Base-by-base conservation (phyloP, 345 rosid genomes). In the Bruguiera parviflora region DNA sequence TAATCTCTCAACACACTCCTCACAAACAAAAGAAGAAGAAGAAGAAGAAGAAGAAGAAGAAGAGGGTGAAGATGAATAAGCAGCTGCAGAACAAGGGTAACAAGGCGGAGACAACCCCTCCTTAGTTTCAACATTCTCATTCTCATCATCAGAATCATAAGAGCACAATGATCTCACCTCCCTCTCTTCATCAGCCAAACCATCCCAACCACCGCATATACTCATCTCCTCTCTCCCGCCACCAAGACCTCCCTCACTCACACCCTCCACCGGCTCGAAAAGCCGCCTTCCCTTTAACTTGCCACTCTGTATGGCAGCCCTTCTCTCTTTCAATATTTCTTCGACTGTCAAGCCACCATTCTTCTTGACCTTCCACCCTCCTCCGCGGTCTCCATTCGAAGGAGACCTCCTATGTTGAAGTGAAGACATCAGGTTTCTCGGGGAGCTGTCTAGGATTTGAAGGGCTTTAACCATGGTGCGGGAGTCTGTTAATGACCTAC, bases 221-320 rank as follows among this genome's bases (percentile, higher is more conserved):
- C 18, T 25, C 24, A 63, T 52, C 37, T 65, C 77, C 46, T 76
- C 76, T 25, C 46, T 57, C 47, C 47, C 16, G n/a, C 64, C 75
- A 46, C 58, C 77, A 11, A 31, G 33, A 29, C 39, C 64, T 57
- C 28, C 65, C 51, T 71, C 79, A 8, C 29, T 64, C 22, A 9
- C 65, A 5, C 52, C 61, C 3, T 81, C 73, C 4, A 1, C 66
- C 1, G 29, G 53, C 10, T 57, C 61, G 15, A 84, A 79, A 46
- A 81, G 88, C 71, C 81, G 67, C 67, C 83, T 75, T 10, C 88
- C 85, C 57, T 78, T 84, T 68, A 80, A 69, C 66, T 73, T 71
- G 4, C 82, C 86, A 5, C 83, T 77, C 73, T 69, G 75, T 5
- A 82, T 74, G 73, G 84, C 82, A 0, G 77, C 87, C 31, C 64